A percentile compares a stretch with the other conserved stretches of the same genome.
Evolutionary conservation across 139 green algal species (phyloP).

Genomic region (Chlorella sp.): DNA sequence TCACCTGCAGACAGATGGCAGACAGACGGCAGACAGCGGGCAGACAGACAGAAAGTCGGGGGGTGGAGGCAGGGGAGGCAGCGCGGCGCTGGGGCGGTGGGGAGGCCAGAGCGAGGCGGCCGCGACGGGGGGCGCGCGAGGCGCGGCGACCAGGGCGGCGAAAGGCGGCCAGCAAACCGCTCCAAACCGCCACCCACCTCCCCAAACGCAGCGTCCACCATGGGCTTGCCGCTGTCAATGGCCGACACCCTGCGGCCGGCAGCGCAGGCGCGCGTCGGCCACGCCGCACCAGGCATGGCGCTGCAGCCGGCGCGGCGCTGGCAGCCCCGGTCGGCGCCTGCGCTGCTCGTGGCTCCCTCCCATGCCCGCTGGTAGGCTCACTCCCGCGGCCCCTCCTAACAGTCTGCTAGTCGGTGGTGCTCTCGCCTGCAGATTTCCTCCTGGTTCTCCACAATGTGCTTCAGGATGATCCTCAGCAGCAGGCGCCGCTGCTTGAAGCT

Average conservation of each 20-base stretch:
- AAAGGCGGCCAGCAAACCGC: neutral
- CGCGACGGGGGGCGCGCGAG: neutral
- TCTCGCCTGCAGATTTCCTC: slow-evolving; percentile 87
- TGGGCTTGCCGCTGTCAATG: slow-evolving; percentile 91
- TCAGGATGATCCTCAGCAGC: slow-evolving; percentile 83
- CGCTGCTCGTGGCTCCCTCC: no score
- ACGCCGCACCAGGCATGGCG: neutral
- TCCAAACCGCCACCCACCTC: slow-evolving; percentile 48
- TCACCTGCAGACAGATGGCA: no score
- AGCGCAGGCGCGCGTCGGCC: neutral
- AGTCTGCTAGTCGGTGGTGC: no score
- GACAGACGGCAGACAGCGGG: no score
- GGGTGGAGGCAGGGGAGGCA: no score
- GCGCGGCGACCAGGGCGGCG: neutral
- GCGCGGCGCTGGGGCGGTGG: no score
- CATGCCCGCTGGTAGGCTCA: no score
- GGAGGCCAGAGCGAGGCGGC: no score
- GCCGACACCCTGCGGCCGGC: slow-evolving; percentile 75
- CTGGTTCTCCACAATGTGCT: slow-evolving; percentile 92
- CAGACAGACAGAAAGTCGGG: no score
- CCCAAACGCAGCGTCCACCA: slow-evolving; percentile 94
- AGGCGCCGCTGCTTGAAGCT: slow-evolving; percentile 76
- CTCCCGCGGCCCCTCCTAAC: no score
- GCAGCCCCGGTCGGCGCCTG: no score
- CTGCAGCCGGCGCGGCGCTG: no score